These are phyloP conservation scores for Plenodomus tracheiphilus DNA, from an alignment of 2,329 filamentous ascomycete genomes.

Conservation along the genomic window DNA sequence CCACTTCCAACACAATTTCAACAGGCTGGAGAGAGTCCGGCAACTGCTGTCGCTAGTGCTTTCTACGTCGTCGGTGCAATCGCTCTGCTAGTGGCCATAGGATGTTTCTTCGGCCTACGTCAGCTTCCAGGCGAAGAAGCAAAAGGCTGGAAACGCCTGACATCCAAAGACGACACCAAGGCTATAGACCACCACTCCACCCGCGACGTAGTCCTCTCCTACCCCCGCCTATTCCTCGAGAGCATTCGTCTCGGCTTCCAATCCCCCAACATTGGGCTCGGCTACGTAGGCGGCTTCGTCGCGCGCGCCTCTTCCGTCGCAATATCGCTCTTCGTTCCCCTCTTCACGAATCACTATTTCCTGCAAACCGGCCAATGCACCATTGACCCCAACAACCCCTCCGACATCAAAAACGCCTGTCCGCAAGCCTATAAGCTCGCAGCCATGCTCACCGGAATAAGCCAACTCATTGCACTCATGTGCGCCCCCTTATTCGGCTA, in stretches of 20 bases:
- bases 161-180: slow-evolving; percentile 31
- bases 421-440: slow-evolving; percentile 85
- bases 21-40: slow-evolving; percentile 70
- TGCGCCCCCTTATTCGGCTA: slow-evolving; percentile 88
- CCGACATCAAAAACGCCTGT: slow-evolving; percentile 82
- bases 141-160: slow-evolving; percentile 65
- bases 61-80: slow-evolving; percentile 84
- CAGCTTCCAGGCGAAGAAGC: slow-evolving; percentile 70
- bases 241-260: slow-evolving; percentile 66
- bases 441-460: slow-evolving; percentile 83
- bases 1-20: slow-evolving; percentile 83
- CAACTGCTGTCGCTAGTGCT: slow-evolving; percentile 75
- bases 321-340: slow-evolving; percentile 90
- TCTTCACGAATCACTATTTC: slow-evolving; percentile 91
- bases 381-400: slow-evolving; percentile 45
- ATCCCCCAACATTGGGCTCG: slow-evolving; percentile 78
- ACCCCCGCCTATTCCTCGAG: slow-evolving; percentile 47
- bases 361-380: slow-evolving; percentile 78
- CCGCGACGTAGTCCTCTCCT: slow-evolving; percentile 64
- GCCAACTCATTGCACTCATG: slow-evolving; percentile 82
- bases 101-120: slow-evolving; percentile 78
- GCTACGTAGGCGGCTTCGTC: slow-evolving; percentile 92
- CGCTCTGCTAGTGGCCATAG: slow-evolving; percentile 70
- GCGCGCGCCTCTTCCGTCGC: slow-evolving; percentile 92
- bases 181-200: slow-evolving; percentile 13